Base-by-base conservation (phyloP, 1,139 yeast species). In the Saccharomycopsis crataegensis region DNA sequence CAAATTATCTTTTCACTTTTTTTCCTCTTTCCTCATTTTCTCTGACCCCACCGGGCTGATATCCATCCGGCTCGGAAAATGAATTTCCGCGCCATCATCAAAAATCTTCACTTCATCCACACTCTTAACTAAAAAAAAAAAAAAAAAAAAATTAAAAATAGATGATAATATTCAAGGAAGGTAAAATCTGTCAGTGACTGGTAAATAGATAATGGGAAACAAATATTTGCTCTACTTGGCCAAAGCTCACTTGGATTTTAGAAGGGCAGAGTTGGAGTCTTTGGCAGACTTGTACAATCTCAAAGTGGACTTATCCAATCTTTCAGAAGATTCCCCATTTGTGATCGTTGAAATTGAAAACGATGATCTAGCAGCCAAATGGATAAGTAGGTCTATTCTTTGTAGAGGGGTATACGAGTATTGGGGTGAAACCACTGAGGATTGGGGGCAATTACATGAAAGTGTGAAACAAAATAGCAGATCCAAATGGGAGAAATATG, bases 231-330 rank as follows among this genome's bases (percentile, higher is more conserved):
- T 93, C 45, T 80, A 85, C 66, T 76, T 93, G 65, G 96, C 96
- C 6, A 97, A 91, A 67, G 79, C 84, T 50, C 89, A 88, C 65
- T 82, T 86, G 54, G 77, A 79, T 59, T 93, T 93, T 68, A 76
- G 99, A 51, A 67, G 70, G 49, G 88, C 96, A 0, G 99, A 93
- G 67, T 70, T 93, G 45, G 90, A 86, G 63, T 86, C 98, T 0
- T 68, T 93, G 50, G 97, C 98, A 0, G 81, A 78, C 46, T 67
- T 85, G 53, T 70, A 79, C 59, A 70, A 70, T 14, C 71, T 93
- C 6, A 43, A 67, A 0, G 74, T 86, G 6, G 93, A 89, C 64
- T 70, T 90, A 51, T 69, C 79, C 14, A 64, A 65, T 14, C 91
- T 89, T 64, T 72, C 74, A 55, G 82, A 76, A 49, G 69, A 72